Conservation (phyloP, 169 alveolate genomes). For the Eimeria acervulina region DNA sequence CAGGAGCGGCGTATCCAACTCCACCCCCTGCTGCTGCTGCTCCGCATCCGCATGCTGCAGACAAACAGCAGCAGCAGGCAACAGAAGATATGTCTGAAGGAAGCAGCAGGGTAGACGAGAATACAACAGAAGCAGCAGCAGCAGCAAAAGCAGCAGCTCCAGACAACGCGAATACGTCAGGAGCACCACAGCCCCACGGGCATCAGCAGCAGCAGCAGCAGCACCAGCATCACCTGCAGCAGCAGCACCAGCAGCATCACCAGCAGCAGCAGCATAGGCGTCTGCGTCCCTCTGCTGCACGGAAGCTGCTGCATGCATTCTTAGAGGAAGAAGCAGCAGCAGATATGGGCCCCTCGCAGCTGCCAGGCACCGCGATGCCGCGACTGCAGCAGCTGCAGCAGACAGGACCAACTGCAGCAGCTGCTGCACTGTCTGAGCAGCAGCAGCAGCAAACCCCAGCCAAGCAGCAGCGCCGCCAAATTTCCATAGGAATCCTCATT, state of each 20-base stretch:
- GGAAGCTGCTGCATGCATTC: constrained; percentile 58
- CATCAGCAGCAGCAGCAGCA: constrained; percentile 19
- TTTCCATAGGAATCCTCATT: constrained; percentile 34
- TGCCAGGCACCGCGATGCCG: not conserved
- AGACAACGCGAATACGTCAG: not conserved
- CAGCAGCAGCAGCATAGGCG: constrained; percentile 39
- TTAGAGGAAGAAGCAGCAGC: constrained; percentile 74
- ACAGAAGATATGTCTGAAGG: not conserved
- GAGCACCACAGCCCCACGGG: not conserved
- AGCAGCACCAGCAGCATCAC: constrained; percentile 65
- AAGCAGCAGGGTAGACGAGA: not conserved
- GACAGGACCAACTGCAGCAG: constrained; percentile 29
- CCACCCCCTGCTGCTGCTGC: constrained; percentile 29
- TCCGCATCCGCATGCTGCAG: not conserved
- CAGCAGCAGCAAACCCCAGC: constrained; percentile 26
- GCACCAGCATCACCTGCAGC: constrained; percentile 77
- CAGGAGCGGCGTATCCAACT: not conserved
- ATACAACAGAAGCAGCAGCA: constrained; percentile 34
- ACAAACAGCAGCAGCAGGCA: constrained; percentile 34
- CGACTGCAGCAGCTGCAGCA: constrained; percentile 62
- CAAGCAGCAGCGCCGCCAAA: constrained; percentile 45
- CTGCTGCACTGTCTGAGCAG: not conserved
- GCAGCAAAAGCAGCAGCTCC: constrained; percentile 19
- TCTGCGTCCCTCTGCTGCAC: constrained; percentile 44
- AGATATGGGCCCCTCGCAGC: constrained; percentile 49